Percentiles rank a stretch among this genome's conserved stretches.
Conservation (phyloP, 108 stramenopile species). For the Aureococcus anophagefferens region DNA sequence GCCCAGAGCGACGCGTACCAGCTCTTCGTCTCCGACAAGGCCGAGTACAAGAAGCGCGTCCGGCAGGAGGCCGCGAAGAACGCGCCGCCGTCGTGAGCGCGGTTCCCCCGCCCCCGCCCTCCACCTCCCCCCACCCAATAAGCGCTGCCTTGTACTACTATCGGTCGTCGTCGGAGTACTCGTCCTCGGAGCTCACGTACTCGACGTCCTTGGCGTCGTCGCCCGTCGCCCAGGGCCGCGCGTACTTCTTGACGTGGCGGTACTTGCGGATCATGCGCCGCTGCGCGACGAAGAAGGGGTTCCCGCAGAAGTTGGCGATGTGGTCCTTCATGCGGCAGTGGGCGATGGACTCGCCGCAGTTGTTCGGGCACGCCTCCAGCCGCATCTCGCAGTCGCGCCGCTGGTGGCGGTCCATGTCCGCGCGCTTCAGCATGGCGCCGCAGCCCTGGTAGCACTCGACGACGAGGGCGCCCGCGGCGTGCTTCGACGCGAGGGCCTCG, state of each 20-base stretch:
- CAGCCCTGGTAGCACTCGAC: not conserved
- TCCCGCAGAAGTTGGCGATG: not conserved
- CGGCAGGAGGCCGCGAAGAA: constrained; percentile 65
- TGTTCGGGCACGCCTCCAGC: not conserved
- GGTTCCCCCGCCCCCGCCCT: too few relatives aligned
- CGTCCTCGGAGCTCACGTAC: too few relatives aligned
- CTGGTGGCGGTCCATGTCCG: not conserved
- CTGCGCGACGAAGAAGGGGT: not conserved
- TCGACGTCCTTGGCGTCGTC: not conserved
- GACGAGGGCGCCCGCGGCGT: not conserved
- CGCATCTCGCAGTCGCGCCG: not conserved
- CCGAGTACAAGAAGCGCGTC: constrained; percentile 71
- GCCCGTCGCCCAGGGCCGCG: not conserved
- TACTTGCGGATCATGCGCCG: not conserved
- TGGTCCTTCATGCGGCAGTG: not conserved
- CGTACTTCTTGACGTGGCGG: not conserved
- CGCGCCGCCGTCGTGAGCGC: too few relatives aligned
- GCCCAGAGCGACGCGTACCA: constrained; percentile 89
- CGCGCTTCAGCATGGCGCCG: not conserved
- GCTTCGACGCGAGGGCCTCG: not conserved
- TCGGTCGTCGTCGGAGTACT: too few relatives aligned
- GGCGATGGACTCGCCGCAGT: not conserved
- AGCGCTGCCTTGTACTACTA: too few relatives aligned
- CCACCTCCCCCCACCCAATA: too few relatives aligned
- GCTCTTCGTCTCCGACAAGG: constrained; percentile 72